Evolutionary conservation across 495 filamentous ascomycete genomes (phyloP), one percentile per base, ranked within the genome.

Genomic region (Hypomontagnella submonticulosa): DNA sequence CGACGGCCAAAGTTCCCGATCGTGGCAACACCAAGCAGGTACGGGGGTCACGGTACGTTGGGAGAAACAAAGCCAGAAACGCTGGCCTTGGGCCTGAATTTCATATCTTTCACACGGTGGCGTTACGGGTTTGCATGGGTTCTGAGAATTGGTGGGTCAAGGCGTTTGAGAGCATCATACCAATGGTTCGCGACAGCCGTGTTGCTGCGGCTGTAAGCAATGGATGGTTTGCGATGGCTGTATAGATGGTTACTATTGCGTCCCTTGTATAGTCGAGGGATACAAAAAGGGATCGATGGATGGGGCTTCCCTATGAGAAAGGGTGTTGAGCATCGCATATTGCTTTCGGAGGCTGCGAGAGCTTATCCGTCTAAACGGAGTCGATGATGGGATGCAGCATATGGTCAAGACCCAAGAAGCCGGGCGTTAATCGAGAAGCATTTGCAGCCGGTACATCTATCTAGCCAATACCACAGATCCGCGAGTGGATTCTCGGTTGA

Each of bases 61-160:
- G 32, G 20, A 30, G 43, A 56, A 47, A n/a, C 30, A 42, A 50
- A 55, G 61, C 5, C 40, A 23, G 67, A 38, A 42, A 57, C 47
- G 55, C 40, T 23, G 59, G 59, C 52, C 47, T 23, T 30, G 4
- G 20, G 34, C 47, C 50, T 58, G 40, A n/a, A 41, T 57, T 65
- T 66, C 18, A 58, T 66, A 34, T 41, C 46, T 63, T 52, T 61
- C 63, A 61, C 47, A 61, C 43, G 16, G 47, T 49, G 64, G 71
- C 71, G 67, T 73, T 73, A 61, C 34, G 61, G 64, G 49, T 43
- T 66, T 68, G 61, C 67, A 71, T 71, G 41, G 64, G 46, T 63
- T 61, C 63, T 27, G 48, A 56, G 49, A 63, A 43, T 58, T 30
- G 53, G 55, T 27, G 37, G 60, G 33, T 37, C 56, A 15, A 50